Evolutionary conservation across 2,329 filamentous ascomycete species (phyloP), one percentile per base, ranked within the genome.

Genomic region (Lasiodiplodia citricola): DNA sequence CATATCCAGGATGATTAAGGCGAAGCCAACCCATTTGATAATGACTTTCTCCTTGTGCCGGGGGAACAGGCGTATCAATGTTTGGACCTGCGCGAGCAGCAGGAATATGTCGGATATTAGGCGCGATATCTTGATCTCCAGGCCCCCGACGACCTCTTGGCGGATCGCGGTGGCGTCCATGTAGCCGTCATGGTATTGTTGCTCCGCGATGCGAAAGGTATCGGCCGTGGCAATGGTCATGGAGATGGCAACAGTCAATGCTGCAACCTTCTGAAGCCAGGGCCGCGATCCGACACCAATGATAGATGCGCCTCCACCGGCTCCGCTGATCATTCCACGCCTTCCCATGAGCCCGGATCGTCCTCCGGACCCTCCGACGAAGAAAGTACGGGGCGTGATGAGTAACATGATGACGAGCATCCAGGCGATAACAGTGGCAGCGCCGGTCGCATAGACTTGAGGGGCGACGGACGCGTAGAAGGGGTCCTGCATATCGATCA

Each of bases 11-110:
- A 93, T 88, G 75, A 99, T 97, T 68, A 99, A 87, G 3, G 92
- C 94, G 77, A 98, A 97, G 1, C 95, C 96, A 18, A 95, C 93
- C 95, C 95, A 99, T 82, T 98, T 98, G 82, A 99, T 99, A 73
- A 98, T 92, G 65, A 98, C 90, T 82, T 98, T 98, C 81, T 99
- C 96, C 76, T 96, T 92, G 76, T 98, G 95, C 41, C 96, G 92
- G 8, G 96, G 96, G 74, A 99, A 99, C 1, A 99, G 85, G 66
- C 96, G 91, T 74, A 98, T 98, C 69, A 99, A 82, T 0, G 96
- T 99, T 82, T 99, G 96, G 1, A 97, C 95, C 80, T 99, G 96
- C 1, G 96, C 96, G 50, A 99, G 88, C 95, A 96, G 98, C 37
- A 99, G 85, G 79, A 98, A 98, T 0, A 96, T 94, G 80, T 97